Percentiles rank a stretch among this genome's conserved stretches.
These are phyloP conservation scores for Sporothrix schenckii DNA, from an alignment of 2,329 filamentous ascomycete genomes.

Conservation along the genomic window DNA sequence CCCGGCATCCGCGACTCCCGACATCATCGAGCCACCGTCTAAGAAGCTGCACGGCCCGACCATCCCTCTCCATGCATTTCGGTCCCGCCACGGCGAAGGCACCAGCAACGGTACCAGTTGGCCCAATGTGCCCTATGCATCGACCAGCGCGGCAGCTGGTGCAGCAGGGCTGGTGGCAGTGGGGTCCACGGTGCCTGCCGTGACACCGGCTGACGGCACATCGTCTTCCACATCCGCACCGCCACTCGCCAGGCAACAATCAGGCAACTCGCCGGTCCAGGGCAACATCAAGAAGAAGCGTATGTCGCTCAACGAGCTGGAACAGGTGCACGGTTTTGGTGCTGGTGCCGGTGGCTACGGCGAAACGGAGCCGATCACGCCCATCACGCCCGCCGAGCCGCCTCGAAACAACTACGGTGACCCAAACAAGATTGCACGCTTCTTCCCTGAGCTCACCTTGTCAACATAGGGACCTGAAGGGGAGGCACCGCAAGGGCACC, in stretches of 20 bases:
- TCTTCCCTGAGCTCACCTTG: conserved; percentile 44
- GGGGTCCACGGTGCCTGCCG: background rate
- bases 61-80: conserved; percentile 38
- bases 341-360: conserved; percentile 1
- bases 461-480: conserved; percentile 31
- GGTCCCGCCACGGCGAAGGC: background rate
- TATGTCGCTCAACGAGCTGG: conserved; percentile 41
- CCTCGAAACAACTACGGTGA: conserved; percentile 45
- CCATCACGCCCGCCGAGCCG: conserved; percentile 40
- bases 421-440: conserved; percentile 46
- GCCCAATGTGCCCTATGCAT: background rate
- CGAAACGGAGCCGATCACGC: conserved; percentile 36
- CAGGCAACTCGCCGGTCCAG: conserved; percentile 40
- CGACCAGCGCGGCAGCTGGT: background rate
- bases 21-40: conserved; percentile 27
- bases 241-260: conserved; percentile 30
- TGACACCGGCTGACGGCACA: background rate
- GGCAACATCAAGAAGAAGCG: conserved; percentile 49
- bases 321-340: conserved; percentile 31
- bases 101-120: conserved; percentile 27
- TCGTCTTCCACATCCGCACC: conserved; percentile 2
- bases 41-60: conserved; percentile 40
- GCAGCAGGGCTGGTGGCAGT: conserved; percentile 29
- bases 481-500: background rate
- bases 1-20: conserved; percentile 27